A percentile compares a stretch with the other conserved stretches of the same genome.
phyloP scores from a whole-genome alignment of 306 rosid species.

The Gleditsia sinensis region DNA sequence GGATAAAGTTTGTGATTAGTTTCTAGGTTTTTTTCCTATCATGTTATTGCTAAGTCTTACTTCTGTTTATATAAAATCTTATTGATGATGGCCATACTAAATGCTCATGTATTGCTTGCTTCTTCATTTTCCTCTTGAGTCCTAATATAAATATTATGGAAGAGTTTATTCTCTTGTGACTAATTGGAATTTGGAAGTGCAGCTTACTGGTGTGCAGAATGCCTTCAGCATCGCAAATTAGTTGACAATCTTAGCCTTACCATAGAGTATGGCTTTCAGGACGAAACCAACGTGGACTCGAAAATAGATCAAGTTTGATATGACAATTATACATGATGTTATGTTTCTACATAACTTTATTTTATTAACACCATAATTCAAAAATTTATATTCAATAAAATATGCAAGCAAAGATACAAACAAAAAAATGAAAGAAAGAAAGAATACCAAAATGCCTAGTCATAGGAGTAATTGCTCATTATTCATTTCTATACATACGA shows the following conservation, averaged over 20 bases:
- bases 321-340: neutral
- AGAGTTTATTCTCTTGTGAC: slow-evolving; percentile 23
- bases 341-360: slow-evolving; percentile 19
- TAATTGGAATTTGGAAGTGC: slow-evolving; percentile 36
- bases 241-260: slow-evolving; percentile 79
- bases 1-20: no score
- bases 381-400: slow-evolving; percentile 38
- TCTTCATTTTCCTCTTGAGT: neutral
- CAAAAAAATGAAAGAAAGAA: slow-evolving; percentile 12
- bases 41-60: neutral
- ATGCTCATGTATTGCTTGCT: slow-evolving; percentile 1
- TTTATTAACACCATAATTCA: slow-evolving; percentile 36
- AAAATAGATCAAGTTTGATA: slow-evolving; percentile 51
- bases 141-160: neutral
- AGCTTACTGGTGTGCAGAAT: slow-evolving; percentile 75
- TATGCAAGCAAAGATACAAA: slow-evolving; percentile 26
- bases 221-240: slow-evolving; percentile 67
- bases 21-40: no score
- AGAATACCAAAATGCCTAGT: slow-evolving; percentile 3
- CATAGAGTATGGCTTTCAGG: slow-evolving; percentile 66
- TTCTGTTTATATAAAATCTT: slow-evolving; percentile 2
- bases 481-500: slow-evolving; percentile 41
- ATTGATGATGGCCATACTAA: neutral
- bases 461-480: slow-evolving; percentile 26
- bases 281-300: slow-evolving; percentile 42